These are phyloP conservation scores for Phytophthora chlamydospora DNA, from an alignment of 352 stramenopile species.

Conservation along the genomic window DNA sequence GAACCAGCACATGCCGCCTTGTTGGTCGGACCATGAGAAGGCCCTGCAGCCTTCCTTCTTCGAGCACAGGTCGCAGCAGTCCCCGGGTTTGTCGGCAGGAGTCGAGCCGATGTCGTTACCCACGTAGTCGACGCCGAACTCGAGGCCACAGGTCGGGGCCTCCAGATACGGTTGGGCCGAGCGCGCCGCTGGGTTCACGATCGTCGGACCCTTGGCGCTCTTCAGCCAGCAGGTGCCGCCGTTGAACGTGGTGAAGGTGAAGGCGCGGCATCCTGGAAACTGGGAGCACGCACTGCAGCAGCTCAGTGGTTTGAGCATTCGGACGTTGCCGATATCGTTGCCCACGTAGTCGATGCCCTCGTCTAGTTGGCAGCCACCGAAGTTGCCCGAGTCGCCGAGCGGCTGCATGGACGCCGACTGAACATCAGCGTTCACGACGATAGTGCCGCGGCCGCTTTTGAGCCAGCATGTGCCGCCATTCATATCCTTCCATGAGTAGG, in stretches of 20 bases:
- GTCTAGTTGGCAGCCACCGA: constrained; percentile 19
- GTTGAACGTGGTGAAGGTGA: constrained; percentile 24
- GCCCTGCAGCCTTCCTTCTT: constrained; percentile 25
- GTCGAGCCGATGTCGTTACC: constrained; percentile 36
- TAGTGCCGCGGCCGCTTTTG: constrained; percentile 45
- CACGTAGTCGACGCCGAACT: constrained; percentile 29
- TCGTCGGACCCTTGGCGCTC: constrained; percentile 7
- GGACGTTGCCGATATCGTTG: constrained; percentile 18
- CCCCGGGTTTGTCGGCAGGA: constrained; percentile 1
- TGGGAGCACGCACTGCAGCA: constrained; percentile 12
- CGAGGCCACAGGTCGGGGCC: constrained; percentile 23
- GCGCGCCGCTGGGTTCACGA: constrained; percentile 4
- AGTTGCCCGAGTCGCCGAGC: neutral
- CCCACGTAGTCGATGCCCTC: constrained; percentile 28
- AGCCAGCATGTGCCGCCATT: constrained; percentile 66
- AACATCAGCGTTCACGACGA: constrained; percentile 18
- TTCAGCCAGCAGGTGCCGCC: constrained; percentile 32
- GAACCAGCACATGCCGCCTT: constrained; percentile 54
- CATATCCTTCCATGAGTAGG: constrained; percentile 48
- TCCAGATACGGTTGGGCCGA: constrained; percentile 16
- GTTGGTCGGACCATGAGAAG: constrained; percentile 53
- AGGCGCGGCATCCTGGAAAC: constrained; percentile 34
- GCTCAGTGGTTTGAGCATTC: constrained; percentile 17
- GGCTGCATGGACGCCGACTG: constrained; percentile 22
- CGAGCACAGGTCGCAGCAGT: constrained; percentile 25